phyloP scores from a whole-genome alignment of 2,329 filamentous ascomycete genomes.

The Neurospora sp. region DNA sequence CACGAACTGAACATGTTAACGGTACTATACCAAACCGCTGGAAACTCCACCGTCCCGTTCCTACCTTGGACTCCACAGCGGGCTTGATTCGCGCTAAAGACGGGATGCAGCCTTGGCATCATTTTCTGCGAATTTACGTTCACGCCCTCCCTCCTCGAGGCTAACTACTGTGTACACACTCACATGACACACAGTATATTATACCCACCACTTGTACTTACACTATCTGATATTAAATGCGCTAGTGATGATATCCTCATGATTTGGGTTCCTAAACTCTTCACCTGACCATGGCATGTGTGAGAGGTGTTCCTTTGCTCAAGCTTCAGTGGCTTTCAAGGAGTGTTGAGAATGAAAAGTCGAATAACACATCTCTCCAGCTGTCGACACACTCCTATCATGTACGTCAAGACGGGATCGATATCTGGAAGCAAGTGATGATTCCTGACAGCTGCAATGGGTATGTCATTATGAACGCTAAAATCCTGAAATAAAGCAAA shows the following conservation, averaged over 20 bases:
- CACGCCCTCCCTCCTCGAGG: background rate
- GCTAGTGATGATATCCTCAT: no score
- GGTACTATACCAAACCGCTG: background rate
- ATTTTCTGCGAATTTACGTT: background rate
- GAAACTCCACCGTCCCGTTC: background rate
- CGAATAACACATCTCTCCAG: background rate
- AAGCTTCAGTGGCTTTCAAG: background rate
- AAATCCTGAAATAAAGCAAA: background rate
- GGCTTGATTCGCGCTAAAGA: background rate
- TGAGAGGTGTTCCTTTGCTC: background rate
- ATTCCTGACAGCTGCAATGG: background rate
- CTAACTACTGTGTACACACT: background rate
- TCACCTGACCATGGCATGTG: background rate
- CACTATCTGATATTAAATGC: background rate
- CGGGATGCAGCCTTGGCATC: background rate
- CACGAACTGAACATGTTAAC: background rate
- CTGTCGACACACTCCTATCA: background rate
- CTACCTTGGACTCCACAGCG: background rate
- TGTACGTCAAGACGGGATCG: background rate
- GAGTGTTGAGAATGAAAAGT: background rate
- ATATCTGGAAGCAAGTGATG: background rate
- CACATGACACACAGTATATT: background rate
- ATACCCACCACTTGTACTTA: background rate
- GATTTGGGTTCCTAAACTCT: background rate
- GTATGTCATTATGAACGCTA: background rate